Percentiles rank a stretch among this genome's conserved stretches.
Conservation (phyloP, 305 asterid species). For the Vinca major region DNA sequence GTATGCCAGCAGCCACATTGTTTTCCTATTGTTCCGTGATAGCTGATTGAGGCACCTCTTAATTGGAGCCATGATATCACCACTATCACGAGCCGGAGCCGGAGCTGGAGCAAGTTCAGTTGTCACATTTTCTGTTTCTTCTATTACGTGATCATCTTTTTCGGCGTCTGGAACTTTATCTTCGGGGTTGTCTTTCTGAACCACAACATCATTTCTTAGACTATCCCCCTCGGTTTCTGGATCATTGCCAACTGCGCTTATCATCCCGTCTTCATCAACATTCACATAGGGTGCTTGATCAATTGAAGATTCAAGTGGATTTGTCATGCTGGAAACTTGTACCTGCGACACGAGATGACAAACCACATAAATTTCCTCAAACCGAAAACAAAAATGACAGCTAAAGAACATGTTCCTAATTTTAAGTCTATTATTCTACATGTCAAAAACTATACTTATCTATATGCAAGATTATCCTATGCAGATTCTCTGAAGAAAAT, state of each 20-base stretch:
- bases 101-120: constrained; percentile 10
- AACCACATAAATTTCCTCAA: background rate
- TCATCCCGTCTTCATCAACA: constrained; percentile 42
- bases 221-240: constrained; percentile 21
- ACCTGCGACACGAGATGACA: constrained; percentile 27
- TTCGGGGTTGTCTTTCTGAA: constrained; percentile 11
- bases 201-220: constrained; percentile 13
- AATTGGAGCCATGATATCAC: constrained; percentile 28
- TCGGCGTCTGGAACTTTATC: constrained; percentile 18
- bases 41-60: constrained; percentile 46
- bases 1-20: constrained; percentile 74
- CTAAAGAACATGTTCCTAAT: background rate
- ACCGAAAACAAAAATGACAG: background rate
- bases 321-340: constrained; percentile 26
- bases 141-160: constrained; percentile 3
- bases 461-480: background rate
- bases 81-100: constrained; percentile 14
- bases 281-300: constrained; percentile 65
- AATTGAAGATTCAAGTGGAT: constrained; percentile 47
- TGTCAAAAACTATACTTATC: background rate
- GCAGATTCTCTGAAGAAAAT: constrained; percentile 4
- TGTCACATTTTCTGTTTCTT: constrained; percentile 14
- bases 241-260: constrained; percentile 40
- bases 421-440: background rate
- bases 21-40: constrained; percentile 32